Evolutionary conservation across 2,329 filamentous ascomycete genomes (phyloP), one percentile per base, ranked within the genome.

Genomic region (Cladophialophora bantiana): DNA sequence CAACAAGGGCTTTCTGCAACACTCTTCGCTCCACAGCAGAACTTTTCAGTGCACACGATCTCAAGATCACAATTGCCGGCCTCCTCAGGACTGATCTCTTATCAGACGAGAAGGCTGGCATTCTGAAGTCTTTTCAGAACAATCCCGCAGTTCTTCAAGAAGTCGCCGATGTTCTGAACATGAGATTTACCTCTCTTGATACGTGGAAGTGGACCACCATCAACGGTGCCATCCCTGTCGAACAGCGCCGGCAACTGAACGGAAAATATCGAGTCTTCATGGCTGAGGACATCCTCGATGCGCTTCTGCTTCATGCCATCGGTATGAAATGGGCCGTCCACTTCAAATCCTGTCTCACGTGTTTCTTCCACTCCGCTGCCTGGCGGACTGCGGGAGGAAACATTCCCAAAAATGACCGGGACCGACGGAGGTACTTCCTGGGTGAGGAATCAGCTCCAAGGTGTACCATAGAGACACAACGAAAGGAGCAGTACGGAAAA

Each of bases 261-360:
- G 84, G 84, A 2, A 84, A 85, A 66, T 89, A 88, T 72, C 80
- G 86, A 1, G 83, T 88, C 32, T 87, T 82, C 72, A 85, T 86
- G 79, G 84, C 88, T 58, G 84, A 86, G 70, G 86, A 89, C 67
- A 77, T 86, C 20, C 80, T 87, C 7, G 83, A 87, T 70, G 82
- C 83, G 1, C 79, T 88, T 7, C 78, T 88, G 31, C 74, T 87
- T 2, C 83, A 87, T 53, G 85, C 82, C 67, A 78, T 88, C 40
- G 85, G 85, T 5, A 75, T 83, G 3, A 80, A 79, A 58, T 86
- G 84, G 82, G 79, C 82, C 1, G 79, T 84, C 3, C 75, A 79
- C 38, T 78, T 87, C 68, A 83, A 82, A 55, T 53, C 72, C 7
- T 77, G 74, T 0, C 83, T 86, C 55, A 73, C 64, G 1, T 62